Evolutionary conservation across 768 basidiomycete genomes (phyloP), one percentile per base, ranked within the genome.

Genomic region (Naganishia antarctica): DNA sequence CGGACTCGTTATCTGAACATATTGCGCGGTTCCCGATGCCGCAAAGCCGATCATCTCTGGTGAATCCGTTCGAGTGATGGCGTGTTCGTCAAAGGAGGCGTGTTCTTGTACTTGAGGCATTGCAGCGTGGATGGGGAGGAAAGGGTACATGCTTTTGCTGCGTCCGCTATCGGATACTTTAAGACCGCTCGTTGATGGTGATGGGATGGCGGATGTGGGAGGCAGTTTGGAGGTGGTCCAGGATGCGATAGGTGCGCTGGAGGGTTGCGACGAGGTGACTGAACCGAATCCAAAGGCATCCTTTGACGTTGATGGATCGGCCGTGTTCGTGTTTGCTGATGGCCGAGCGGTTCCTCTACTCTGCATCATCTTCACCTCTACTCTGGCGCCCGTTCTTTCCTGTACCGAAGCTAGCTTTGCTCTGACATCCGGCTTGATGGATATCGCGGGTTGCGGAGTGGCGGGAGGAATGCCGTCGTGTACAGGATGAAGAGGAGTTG

Each of bases 401-500:
- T 40, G 21, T 4, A 57, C 40, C 12, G 32, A 13, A 16, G 23
- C 37, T 6, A 57, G 23, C 15, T 26, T 37, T 3, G 53, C 53
- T 13, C 21, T 13, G 7, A 57, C 53, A 26, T 57, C 53, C 34
- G 32, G 53, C 23, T 57, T 57, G 43, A 44, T 18, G 9, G 43
- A 37, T 7, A 37, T 16, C 9, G 93, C 91, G 66, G 85, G 81
- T n/a, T 91, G 93, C 73, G 90, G 88, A 1, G 87, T 86, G 29
- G 92, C 93, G 73, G 76, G 96, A 91, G n/a, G 97, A 83, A 61
- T 7, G 34, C 15, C 87, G 85, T 57, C 85, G 84, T 60, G 88
- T 84, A 37, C 93, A 89, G 68, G 90, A 87, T 0, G 85, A 80
- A 77, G 92, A 93, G 71, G 94, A 83, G 6, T 84, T 44, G 86